Base-by-base conservation (phyloP, 2,329 filamentous ascomycete species). In the Colletotrichum destructivum region DNA sequence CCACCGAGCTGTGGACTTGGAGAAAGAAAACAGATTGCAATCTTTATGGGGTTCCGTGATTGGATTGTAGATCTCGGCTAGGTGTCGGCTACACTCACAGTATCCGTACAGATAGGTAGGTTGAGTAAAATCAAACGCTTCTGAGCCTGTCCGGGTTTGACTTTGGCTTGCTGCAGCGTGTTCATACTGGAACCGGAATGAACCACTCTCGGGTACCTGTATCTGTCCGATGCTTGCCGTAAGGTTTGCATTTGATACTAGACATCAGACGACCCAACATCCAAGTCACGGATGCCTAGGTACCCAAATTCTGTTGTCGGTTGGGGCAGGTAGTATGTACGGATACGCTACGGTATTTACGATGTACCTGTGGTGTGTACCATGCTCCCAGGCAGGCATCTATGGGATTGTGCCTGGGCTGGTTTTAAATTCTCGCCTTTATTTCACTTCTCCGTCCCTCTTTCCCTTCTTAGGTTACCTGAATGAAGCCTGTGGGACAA, bases 31-130 rank as follows among this genome's bases (percentile, higher is more conserved):
- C 66, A 60, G 38, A 31, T 59, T 38, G 35, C 35, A 38, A 11
- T 38, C 35, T 38, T 38, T 38, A 38, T 11, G 52, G 55, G 35
- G 42, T 60, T 56, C 47, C 47, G 63, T 61, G 56, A 57, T 67
- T 67, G 44, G 64, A 31, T 46, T 38, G 56, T 46, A 40, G 42
- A 47, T 35, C 54, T 9, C 46, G 54, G 31, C n/a, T 35, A 23
- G 35, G 31, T 23, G 31, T 8, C 26, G 26, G 35, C 35, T 38
- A 38, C 8, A 38, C 35, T 38, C 35, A 38, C 35, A 38, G 35
- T 38, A 38, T 66, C 35, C 18, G 18, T n/a, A 12, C 35, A 21
- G 35, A n/a, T 40, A 15, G 54, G 54, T 56, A 56, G 18, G 35
- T 40, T 57, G n/a, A 18, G 55, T 59, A 18, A 26, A 38, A 59